phyloP scores from a whole-genome alignment of 257 asterid species.

The Solanum dulcamara region DNA sequence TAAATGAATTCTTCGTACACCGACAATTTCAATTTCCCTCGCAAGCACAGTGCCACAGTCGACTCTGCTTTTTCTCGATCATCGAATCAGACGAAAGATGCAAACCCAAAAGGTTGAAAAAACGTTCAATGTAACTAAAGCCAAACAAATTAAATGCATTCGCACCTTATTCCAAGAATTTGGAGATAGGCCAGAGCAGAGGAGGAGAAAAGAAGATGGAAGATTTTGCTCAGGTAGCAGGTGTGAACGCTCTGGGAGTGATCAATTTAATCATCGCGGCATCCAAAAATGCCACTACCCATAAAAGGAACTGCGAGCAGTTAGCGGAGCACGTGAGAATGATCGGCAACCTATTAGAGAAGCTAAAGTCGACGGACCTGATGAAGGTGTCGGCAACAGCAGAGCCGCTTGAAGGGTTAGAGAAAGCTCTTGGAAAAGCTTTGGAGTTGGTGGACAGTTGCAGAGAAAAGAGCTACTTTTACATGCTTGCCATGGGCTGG shows the following conservation, averaged over 20 bases:
- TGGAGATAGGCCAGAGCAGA: no score
- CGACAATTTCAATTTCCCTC: background rate
- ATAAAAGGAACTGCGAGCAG: background rate
- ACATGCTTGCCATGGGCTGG: background rate
- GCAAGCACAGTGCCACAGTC: background rate
- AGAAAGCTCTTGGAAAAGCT: background rate
- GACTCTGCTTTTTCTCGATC: background rate
- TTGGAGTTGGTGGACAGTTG: background rate
- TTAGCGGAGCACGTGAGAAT: background rate
- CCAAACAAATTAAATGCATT: background rate
- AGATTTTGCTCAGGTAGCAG: background rate
- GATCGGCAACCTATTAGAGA: background rate
- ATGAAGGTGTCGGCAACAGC: background rate
- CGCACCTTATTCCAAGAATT: background rate
- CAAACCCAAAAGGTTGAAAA: background rate
- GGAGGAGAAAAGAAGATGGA: background rate
- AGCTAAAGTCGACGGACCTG: background rate
- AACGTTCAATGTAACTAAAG: background rate
- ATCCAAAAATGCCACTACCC: background rate
- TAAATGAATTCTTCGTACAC: background rate
- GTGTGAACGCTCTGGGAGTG: background rate
- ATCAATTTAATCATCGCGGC: background rate
- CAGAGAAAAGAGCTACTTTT: background rate
- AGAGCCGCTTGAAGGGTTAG: background rate
- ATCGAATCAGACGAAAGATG: background rate